phyloP scores from a whole-genome alignment of 2,329 filamentous ascomycete species.

The Rhynchosporium graminicola region DNA sequence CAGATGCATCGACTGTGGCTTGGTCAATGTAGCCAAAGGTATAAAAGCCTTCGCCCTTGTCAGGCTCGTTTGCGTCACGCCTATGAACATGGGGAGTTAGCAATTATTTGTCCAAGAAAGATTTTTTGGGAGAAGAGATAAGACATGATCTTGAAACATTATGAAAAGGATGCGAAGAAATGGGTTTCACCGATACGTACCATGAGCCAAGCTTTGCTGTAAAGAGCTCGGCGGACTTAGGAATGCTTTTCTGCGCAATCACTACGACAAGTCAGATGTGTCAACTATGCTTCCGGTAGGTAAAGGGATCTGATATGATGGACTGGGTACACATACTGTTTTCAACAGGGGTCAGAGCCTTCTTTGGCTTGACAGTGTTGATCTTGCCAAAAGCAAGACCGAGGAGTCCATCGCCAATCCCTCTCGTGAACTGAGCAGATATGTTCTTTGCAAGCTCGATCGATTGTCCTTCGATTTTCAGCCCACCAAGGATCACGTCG shows the following conservation, averaged over 20 bases:
- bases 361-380: slow-evolving; percentile 59
- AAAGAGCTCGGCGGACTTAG: slow-evolving; percentile 52
- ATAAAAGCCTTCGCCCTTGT: slow-evolving; percentile 59
- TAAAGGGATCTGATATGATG: not conserved
- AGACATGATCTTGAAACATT: no score
- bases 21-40: slow-evolving; percentile 74
- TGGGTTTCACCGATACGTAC: no score
- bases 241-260: slow-evolving; percentile 58
- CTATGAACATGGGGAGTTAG: no score
- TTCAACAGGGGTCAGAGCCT: slow-evolving; percentile 63
- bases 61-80: slow-evolving; percentile 49
- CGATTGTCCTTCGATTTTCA: slow-evolving; percentile 61
- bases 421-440: slow-evolving; percentile 57
- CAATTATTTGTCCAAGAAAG: no score
- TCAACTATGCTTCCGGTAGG: not conserved
- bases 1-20: slow-evolving; percentile 55
- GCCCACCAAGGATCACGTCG: slow-evolving; percentile 59
- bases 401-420: slow-evolving; percentile 63
- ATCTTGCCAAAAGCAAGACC: slow-evolving; percentile 66
- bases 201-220: slow-evolving; percentile 58
- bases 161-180: no score
- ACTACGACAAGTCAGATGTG: slow-evolving; percentile 38
- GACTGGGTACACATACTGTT: slow-evolving; percentile 46
- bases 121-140: no score
- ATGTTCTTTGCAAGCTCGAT: slow-evolving; percentile 64